Evolutionary conservation across 257 asterid genomes (phyloP).

Genomic region (Prunella vulgaris): DNA sequence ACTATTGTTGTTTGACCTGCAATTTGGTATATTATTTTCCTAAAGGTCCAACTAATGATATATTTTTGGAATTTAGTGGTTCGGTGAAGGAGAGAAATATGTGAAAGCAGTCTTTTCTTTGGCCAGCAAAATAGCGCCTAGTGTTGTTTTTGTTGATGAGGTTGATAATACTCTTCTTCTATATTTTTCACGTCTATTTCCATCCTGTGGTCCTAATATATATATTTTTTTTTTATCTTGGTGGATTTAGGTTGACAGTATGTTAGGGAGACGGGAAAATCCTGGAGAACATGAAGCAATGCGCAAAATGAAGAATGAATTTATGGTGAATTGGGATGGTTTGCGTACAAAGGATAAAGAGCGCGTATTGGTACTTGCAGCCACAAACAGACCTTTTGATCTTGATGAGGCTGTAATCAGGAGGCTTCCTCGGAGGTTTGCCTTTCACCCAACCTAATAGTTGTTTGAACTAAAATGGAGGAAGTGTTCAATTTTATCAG

Average conservation of each 20-base stretch:
- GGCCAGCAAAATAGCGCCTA: conserved; percentile 90
- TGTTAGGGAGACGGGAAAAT: conserved; percentile 94
- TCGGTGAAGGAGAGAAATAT: conserved; percentile 90
- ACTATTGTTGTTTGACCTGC: conserved; percentile 15
- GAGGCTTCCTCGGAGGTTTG: conserved; percentile 89
- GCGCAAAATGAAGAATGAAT: conserved; percentile 96
- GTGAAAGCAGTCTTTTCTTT: conserved; percentile 83
- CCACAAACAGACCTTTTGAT: conserved; percentile 92
- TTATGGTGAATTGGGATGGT: conserved; percentile 96
- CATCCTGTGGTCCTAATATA: not conserved
- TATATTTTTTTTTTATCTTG: not conserved
- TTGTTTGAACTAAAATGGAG: not conserved
- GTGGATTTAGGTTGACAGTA: conserved; percentile 70
- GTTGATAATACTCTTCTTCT: conserved; percentile 35
- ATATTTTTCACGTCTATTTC: not conserved
- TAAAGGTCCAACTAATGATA: not conserved
- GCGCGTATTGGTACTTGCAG: conserved; percentile 89
- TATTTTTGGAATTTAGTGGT: conserved; percentile 52
- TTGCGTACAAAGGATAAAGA: conserved; percentile 90
- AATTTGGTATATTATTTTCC: not conserved
- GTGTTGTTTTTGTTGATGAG: conserved; percentile 85
- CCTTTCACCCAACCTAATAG: conserved; percentile 8
- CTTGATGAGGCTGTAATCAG: conserved; percentile 95
- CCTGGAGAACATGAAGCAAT: conserved; percentile 97
- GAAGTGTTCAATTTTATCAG: not conserved